phyloP scores from a whole-genome alignment of 2,329 filamentous ascomycete genomes.

The Tolypocladium album region DNA sequence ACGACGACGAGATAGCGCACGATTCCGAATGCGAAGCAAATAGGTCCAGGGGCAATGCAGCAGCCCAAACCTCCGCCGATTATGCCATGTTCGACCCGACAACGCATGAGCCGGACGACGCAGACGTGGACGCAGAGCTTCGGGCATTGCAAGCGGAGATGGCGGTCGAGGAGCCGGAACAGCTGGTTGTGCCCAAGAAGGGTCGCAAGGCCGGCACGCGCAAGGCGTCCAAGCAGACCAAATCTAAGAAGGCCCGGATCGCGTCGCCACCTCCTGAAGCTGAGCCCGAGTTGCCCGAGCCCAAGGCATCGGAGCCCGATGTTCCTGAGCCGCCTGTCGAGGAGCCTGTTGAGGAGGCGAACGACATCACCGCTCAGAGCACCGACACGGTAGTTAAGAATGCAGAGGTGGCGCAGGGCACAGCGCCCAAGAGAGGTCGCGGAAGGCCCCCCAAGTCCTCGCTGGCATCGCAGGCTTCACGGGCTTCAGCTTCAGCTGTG shows the following conservation, averaged over 20 bases:
- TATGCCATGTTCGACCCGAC: conserved; percentile 44
- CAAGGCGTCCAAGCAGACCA: conserved; percentile 42
- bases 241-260: conserved; percentile 31
- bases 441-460: conserved; percentile 8
- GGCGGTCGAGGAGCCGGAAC: conserved; percentile 26
- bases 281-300: conserved; percentile 4
- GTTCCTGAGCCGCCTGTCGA: conserved; percentile 3
- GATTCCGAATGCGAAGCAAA: conserved; percentile 34
- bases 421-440: conserved; percentile 13
- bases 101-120: conserved; percentile 33
- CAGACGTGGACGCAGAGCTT: conserved; percentile 39
- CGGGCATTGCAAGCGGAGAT: conserved; percentile 38
- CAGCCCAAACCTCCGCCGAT: conserved; percentile 21
- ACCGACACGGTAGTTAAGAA: conserved; percentile 31
- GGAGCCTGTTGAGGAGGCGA: conserved; percentile 10
- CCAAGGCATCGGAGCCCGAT: conserved; percentile 5
- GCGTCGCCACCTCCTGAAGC: conserved; percentile 13
- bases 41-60: conserved; percentile 16
- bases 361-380: conserved; percentile 28
- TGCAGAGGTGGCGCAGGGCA: conserved; percentile 10
- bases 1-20: conserved; percentile 37
- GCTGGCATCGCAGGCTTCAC: conserved; percentile 7
- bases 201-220: conserved; percentile 39
- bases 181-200: conserved; percentile 40
- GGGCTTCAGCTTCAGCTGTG: conserved; percentile 12